Evolutionary conservation across 179 eudicot genomes (phyloP).

Genomic region (Patellifolia procumbens): DNA sequence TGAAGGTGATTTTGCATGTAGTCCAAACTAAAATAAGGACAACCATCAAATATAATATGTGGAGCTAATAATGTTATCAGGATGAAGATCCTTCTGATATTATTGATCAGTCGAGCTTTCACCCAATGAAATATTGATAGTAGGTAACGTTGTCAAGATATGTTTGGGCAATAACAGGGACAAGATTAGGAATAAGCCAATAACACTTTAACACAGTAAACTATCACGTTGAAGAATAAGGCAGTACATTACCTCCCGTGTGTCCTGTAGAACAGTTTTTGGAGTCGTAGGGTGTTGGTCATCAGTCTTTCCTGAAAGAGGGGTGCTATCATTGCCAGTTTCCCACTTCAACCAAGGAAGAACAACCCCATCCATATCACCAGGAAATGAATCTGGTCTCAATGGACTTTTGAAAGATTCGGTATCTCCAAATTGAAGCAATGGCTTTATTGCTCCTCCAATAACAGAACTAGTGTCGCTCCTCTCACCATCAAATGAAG

Average conservation of each 20-base stretch:
- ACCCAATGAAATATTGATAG: background rate
- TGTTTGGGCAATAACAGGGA: background rate
- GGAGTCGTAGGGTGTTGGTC: slow-evolving; percentile 57
- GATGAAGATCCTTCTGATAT: background rate
- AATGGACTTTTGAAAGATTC: slow-evolving; percentile 49
- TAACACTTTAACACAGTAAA: background rate
- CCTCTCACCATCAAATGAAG: slow-evolving; percentile 93
- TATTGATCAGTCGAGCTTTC: background rate
- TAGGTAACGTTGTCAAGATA: background rate
- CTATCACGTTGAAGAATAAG: too few relatives aligned
- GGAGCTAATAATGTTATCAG: too few relatives aligned
- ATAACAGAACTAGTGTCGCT: slow-evolving; percentile 81
- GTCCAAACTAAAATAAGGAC: too few relatives aligned
- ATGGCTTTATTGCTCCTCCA: slow-evolving; percentile 47
- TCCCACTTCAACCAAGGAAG: slow-evolving; percentile 99
- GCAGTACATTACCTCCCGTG: slow-evolving; percentile 55
- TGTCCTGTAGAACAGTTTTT: slow-evolving; percentile 48
- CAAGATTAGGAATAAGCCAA: background rate
- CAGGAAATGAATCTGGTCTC: slow-evolving; percentile 46
- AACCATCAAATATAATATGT: too few relatives aligned
- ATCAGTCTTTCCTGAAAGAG: slow-evolving; percentile 31
- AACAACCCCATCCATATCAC: slow-evolving; percentile 76
- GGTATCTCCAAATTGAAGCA: slow-evolving; percentile 35
- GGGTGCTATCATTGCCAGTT: slow-evolving; percentile 59
- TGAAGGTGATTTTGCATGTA: background rate